Evolutionary conservation across 129 eudicot species (phyloP).

Genomic region (Helichrysum umbraculigerum): DNA sequence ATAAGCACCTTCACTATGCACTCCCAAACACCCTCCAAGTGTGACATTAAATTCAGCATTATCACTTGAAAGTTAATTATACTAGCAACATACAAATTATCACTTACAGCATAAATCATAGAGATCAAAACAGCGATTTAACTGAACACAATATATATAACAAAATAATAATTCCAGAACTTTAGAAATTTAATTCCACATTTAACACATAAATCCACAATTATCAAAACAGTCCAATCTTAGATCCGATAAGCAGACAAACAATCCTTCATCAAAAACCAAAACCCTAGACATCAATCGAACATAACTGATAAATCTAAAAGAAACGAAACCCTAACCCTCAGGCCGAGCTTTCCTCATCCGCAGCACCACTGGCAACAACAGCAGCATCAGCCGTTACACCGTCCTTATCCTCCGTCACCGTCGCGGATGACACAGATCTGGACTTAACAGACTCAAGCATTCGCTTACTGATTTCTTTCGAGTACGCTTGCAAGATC

Average conservation of each 20-base stretch:
- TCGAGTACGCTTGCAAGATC: constrained; percentile 70
- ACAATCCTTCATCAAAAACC: constrained; percentile 23
- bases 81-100: neutral
- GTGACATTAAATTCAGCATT: neutral
- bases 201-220: constrained; percentile 25
- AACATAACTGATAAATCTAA: constrained; percentile 3
- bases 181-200: constrained; percentile 7
- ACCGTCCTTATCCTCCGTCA: constrained; percentile 9
- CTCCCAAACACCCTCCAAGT: neutral
- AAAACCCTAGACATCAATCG: constrained; percentile 29
- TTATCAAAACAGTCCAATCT: constrained; percentile 6
- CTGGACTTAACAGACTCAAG: constrained; percentile 72
- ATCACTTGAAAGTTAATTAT: neutral
- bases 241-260: constrained; percentile 15
- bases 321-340: constrained; percentile 27
- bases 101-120: neutral
- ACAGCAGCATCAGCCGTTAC: neutral
- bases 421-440: constrained; percentile 36
- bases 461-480: constrained; percentile 85
- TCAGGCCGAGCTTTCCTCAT: constrained; percentile 19
- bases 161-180: constrained; percentile 4
- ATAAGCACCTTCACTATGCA: neutral
- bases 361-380: neutral
- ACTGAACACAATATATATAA: too few species aligned
- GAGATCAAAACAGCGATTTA: neutral